Base-by-base conservation (phyloP, 1,284 basidiomycete species). In the Trichosporon coremiiforme region DNA sequence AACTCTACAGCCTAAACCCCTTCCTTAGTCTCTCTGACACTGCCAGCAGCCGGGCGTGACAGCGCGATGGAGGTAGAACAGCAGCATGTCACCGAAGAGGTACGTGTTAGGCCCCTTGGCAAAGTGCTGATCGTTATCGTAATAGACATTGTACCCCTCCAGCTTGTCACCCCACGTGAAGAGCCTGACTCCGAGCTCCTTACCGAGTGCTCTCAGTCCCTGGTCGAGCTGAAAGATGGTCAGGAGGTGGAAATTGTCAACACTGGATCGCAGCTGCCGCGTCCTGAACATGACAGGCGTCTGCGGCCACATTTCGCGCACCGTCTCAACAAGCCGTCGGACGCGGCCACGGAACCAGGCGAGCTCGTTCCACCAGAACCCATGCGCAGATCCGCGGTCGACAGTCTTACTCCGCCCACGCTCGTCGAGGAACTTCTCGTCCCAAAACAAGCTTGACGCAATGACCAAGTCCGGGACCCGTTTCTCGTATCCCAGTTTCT, bases 181-280 rank as follows among this genome's bases (percentile, higher is more conserved):
- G 8, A 70, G 67, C 66, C 63, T 53, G 20, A 77, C 66, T 12
- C 72, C 75, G 67, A 75, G 66, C 62, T 73, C 69, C 64, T 65
- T 67, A 13, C 68, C 66, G 7, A 75, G 25, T 0, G 73, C 73
- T 10, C 75, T 67, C 57, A 68, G 66, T 13, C 70, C 74, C 41
- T 75, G 74, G 67, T 77, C 75, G 29, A 77, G 68, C 71, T 77
- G 76, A 63, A 69, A 68, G 57, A 77, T 74, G 63, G 69, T 71
- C 15, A 77, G 63, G 71, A 74, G 63, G 29, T 68, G 64, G 25
- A 62, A 67, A 50, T 69, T 17, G 8, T 36, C 47, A 9, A 68
- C 69, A 31, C 62, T 47, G 12, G 64, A 60, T 38, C 75, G 69
- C 7, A 74, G 64, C 66, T 77, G 75, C 10, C 75, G 38, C 1